These are phyloP conservation scores for Astrothelium subdiscretum DNA, from an alignment of 495 filamentous ascomycete species.

Conservation along the genomic window DNA sequence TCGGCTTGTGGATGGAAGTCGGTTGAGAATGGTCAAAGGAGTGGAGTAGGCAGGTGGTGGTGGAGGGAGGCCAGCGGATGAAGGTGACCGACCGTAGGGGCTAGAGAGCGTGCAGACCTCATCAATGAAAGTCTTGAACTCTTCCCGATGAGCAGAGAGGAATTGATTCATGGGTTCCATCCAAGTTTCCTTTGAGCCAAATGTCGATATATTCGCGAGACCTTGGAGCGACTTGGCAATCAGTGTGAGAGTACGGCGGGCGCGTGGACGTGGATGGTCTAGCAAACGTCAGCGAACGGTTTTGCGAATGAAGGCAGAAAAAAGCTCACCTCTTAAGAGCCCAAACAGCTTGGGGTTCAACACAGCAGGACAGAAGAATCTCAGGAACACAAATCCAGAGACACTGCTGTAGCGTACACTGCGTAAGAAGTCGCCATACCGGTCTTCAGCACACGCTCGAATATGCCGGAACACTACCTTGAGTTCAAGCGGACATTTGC, in stretches of 20 bases:
- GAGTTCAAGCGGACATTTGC: slow-evolving; percentile 71
- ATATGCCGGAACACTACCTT: slow-evolving; percentile 85
- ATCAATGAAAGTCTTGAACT: slow-evolving; percentile 83
- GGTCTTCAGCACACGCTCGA: slow-evolving; percentile 84
- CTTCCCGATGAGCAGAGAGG: slow-evolving; percentile 47
- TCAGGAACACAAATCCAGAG: slow-evolving; percentile 89
- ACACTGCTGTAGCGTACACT: slow-evolving; percentile 94
- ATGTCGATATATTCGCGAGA: slow-evolving; percentile 83
- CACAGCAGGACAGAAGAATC: slow-evolving; percentile 93
- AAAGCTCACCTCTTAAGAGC: slow-evolving; percentile 57
- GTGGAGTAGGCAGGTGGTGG: slow-evolving; percentile 86
- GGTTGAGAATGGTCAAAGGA: slow-evolving; percentile 77
- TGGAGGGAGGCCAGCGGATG: slow-evolving; percentile 30
- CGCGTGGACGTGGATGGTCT: slow-evolving; percentile 78
- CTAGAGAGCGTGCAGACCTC: slow-evolving; percentile 70
- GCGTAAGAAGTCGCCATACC: slow-evolving; percentile 88
- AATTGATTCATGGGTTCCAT: slow-evolving; percentile 98
- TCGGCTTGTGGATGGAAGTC: slow-evolving; percentile 66
- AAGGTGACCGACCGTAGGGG: slow-evolving; percentile 35
- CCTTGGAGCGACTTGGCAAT: slow-evolving; percentile 95
- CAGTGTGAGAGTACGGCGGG: slow-evolving; percentile 83
- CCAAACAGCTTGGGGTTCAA: slow-evolving; percentile 95
- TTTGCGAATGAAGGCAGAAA: neutral
- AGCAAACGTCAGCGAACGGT: neutral
- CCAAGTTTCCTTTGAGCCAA: slow-evolving; percentile 92